Evolutionary conservation across 2,329 filamentous ascomycete genomes (phyloP), one percentile per base, ranked within the genome.

Genomic region (Colletotrichum sp.): DNA sequence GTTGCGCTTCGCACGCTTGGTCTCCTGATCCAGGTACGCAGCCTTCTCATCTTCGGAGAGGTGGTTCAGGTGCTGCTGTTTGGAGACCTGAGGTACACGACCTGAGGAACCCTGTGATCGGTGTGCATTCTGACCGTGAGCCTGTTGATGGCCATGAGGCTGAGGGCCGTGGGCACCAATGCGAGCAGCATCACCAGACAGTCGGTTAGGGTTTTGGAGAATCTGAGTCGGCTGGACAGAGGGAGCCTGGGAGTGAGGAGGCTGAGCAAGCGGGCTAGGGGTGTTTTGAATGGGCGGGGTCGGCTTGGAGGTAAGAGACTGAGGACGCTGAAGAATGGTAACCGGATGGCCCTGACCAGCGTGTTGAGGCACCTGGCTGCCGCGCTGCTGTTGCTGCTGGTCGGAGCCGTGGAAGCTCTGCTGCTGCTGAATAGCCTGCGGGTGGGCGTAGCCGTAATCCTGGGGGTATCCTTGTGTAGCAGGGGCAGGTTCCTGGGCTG

Each of bases 1-100:
- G 82, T 99, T 99, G 57, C 97, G 92, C 89, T 99, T 99, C 8
- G 97, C 96, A 67, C 97, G 93, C 85, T 96, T 97, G 1, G 96
- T 96, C 84, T 99, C 97, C 83, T 98, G 96, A 78, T 95, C 93
- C 69, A 99, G 85, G 82, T 96, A 97, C 3, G 93, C 93, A 4
- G 93, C 92, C 82, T 95, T 95, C 78, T 99, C 95, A 77, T 96
- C 93, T 79, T 98, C 95, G 0, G 95, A 93, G 77, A 99, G 88
- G 69, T 95, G 90, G 81, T 94, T 90, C 77, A 97, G 67, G 26
- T 77, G 75, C 63, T 75, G 77, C 26, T 96, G 94, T 75, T 95
- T 93, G 16, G 93, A 86, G 80, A 84, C 84, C 68, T 87, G 89
- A 10, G 86, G 80, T 70, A 82, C 94, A 86, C 73, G 93, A 86